Conservation (phyloP, 768 basidiomycete species). For the Saitozyma podzolica region DNA sequence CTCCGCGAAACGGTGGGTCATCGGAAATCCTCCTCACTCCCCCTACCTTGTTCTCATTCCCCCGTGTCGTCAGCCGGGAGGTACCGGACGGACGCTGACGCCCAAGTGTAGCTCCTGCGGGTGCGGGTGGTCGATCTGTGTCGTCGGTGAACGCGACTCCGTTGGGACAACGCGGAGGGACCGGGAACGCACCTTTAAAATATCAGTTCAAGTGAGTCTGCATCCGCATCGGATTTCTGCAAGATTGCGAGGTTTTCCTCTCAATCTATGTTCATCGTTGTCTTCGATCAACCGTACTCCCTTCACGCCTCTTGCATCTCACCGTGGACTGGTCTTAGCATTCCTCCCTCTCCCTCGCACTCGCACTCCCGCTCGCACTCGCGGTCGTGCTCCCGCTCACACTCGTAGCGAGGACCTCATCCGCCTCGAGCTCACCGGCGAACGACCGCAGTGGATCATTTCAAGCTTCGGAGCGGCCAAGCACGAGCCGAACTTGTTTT, state of each 20-base stretch:
- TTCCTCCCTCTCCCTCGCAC: background rate
- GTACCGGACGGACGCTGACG: background rate
- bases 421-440: conserved; percentile 65
- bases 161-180: conserved; percentile 1
- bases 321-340: background rate
- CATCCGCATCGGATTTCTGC: too few species aligned
- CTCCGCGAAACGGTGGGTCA: conserved; percentile 4
- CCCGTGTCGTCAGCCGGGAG: background rate
- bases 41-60: too few species aligned
- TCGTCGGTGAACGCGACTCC: conserved; percentile 12
- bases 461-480: conserved; percentile 78
- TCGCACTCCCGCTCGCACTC: too few species aligned
- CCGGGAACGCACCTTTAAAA: background rate
- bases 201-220: conserved; percentile 29
- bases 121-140: background rate
- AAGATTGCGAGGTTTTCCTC: too few species aligned
- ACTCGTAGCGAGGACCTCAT: conserved; percentile 63
- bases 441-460: conserved; percentile 77
- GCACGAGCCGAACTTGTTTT: conserved; percentile 66
- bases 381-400: conserved; percentile 2
- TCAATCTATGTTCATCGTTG: background rate
- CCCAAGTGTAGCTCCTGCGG: background rate
- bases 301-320: background rate
- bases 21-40: background rate
- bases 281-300: background rate